Evolutionary conservation across 2,329 filamentous ascomycete genomes (phyloP), one percentile per base, ranked within the genome.

Genomic region (Cladophialophora immunda): DNA sequence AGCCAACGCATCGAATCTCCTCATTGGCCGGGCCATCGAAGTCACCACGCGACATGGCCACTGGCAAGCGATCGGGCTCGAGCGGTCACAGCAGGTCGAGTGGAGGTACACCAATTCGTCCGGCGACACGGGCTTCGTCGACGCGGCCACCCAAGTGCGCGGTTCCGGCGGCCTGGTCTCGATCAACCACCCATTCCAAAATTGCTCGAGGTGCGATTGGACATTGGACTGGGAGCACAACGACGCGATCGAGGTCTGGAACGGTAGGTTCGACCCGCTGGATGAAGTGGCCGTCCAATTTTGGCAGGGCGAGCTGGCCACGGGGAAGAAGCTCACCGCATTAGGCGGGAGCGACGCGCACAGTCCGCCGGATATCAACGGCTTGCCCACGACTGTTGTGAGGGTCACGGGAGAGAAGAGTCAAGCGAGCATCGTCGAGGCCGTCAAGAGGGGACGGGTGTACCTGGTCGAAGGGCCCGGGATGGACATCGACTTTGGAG

Each of bases 21-120:
- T 74, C 17, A 60, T 73, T 53, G 66, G 72, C 29, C 67, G 72
- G 25, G 72, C 68, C 9, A 74, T 74, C 53, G 72, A 74, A 52
- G 72, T 74, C 7, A 74, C 72, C 8, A 74, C 72, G 6, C 67
- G 71, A 8, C 57, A 65, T 29, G 71, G 71, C 17, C 71, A 73
- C 50, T 73, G 71, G 71, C 70, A 73, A 52, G 71, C 71, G 15
- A 64, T 71, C n/a, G 71, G 71, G 2, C 66, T 73, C n/a, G 67
- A 71, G 53, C 64, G 60, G 11, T 63, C 61, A 6, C 70, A 72
- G 58, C 57, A 66, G 62, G 68, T 70, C 2, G 68, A 70, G 27
- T 70, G 67, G 56, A 66, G 68, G 38, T 68, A 70, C 38, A 61
- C 61, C 34, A 68, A 70, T 36, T 50, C 32, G 8, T n/a, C 58